Evolutionary conservation across 2,329 filamentous ascomycete genomes (phyloP).

Genomic region (Fusarium begoniae): DNA sequence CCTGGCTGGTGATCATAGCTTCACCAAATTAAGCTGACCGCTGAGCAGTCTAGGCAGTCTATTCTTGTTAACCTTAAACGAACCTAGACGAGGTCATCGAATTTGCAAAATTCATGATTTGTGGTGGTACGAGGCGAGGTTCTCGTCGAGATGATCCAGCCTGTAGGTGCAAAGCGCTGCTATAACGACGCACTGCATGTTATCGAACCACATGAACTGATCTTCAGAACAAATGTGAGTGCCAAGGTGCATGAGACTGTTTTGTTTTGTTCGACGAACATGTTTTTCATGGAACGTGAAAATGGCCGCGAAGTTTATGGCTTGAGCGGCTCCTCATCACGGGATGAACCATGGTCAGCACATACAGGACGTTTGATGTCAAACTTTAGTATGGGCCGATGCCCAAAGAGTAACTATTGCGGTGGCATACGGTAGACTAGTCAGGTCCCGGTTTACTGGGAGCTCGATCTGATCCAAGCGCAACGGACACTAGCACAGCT

Average conservation of each 20-base stretch:
- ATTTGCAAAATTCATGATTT: background rate
- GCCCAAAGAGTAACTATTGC: constrained; percentile 1
- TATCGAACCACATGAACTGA: background rate
- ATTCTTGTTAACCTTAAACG: background rate
- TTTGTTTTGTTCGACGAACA: background rate
- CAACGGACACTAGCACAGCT: background rate
- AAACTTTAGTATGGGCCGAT: background rate
- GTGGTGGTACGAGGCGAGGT: background rate
- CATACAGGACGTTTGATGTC: background rate
- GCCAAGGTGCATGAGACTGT: background rate
- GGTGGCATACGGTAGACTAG: background rate
- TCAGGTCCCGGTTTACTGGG: background rate
- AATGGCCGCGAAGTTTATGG: background rate
- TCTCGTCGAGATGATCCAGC: background rate
- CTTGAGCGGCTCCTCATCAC: background rate
- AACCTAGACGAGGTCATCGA: background rate
- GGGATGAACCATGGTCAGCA: background rate
- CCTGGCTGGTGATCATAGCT: constrained; percentile 19
- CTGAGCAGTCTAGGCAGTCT: background rate
- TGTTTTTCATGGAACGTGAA: background rate
- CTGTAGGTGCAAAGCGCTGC: background rate
- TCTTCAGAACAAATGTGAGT: background rate
- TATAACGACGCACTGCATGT: background rate
- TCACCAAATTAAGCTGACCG: background rate
- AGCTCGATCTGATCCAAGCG: background rate